Base-by-base conservation (phyloP, 176 grass and related monocot species). In the Neostapfia colusana region DNA sequence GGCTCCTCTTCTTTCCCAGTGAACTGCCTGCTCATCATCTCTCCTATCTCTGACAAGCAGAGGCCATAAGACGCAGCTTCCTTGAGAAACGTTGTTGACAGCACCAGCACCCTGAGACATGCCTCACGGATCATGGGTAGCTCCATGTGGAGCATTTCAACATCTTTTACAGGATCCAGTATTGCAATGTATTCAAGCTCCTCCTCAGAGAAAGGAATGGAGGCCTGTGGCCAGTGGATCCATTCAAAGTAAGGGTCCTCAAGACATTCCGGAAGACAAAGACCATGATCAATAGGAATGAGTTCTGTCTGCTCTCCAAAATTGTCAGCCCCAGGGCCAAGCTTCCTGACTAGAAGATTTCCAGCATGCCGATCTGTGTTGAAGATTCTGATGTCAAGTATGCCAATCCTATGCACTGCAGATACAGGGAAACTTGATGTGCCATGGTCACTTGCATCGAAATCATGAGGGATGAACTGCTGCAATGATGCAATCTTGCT, bases 221-320 rank as follows among this genome's bases (percentile, higher is more conserved):
- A 97, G 35, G 93, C 77, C 56, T 97, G 93, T 3, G 93, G 93
- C 93, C 93, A 97, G 61, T 93, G 90, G 57, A 97, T 93, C 93
- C 93, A 97, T 49, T 97, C 93, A 71, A 97, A 97, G 79, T 97
- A 97, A 62, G 93, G 93, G 79, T 97, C 93, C 56, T 97, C 93
- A 14, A 97, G 81, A 58, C 88, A 85, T 58, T 97, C 93, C 10
- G 90, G 93, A 8, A 97, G 84, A 76, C 90, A 93, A 34, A 97
- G 85, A 40, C 93, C 93, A 84, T 97, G 93, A 59, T 97, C 93
- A 51, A 97, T 97, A 40, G 93, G 93, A 73, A 97, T 89, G 4
- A 97, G 86, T 68, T 97, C 91, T 0, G 84, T 89, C 72, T 85
- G 75, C 61, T 66, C 79, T 27, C 86, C 94, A 90, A 97, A 93